Conservation (phyloP, 805 yeast genomes). For the Metschnikowia koreensis region DNA sequence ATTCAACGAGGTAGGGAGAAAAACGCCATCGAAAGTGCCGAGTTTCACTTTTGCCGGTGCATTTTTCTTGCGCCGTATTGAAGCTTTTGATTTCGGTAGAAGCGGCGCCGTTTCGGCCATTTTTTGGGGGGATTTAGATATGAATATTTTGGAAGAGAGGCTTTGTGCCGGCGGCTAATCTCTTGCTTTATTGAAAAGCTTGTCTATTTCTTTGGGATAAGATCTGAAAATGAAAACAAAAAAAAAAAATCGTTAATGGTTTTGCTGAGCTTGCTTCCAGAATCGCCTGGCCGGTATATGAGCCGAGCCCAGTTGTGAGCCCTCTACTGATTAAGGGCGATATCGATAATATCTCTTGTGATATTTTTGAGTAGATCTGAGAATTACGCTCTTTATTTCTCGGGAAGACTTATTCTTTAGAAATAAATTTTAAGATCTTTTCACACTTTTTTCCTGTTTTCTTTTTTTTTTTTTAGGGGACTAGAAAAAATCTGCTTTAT, state of each 20-base stretch:
- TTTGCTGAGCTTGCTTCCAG: neutral
- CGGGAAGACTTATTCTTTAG: no score
- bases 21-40: conserved; percentile 85
- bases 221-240: no score
- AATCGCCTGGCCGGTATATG: neutral
- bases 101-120: conserved; percentile 18
- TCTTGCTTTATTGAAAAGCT: no score
- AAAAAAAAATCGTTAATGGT: neutral
- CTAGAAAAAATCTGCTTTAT: no score
- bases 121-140: neutral
- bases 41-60: conserved; percentile 42
- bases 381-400: no score
- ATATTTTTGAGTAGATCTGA: neutral
- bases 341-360: no score
- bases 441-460: no score
- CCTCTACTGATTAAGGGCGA: neutral
- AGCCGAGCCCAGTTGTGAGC: neutral
- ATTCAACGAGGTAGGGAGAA: conserved; percentile 89
- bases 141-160: no score
- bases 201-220: no score
- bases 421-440: no score
- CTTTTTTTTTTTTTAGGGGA: no score
- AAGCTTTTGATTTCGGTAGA: conserved; percentile 16
- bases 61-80: neutral
- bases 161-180: no score